Base-by-base conservation (phyloP, 2,329 filamentous ascomycete species). In the Aspergillus sp. region DNA sequence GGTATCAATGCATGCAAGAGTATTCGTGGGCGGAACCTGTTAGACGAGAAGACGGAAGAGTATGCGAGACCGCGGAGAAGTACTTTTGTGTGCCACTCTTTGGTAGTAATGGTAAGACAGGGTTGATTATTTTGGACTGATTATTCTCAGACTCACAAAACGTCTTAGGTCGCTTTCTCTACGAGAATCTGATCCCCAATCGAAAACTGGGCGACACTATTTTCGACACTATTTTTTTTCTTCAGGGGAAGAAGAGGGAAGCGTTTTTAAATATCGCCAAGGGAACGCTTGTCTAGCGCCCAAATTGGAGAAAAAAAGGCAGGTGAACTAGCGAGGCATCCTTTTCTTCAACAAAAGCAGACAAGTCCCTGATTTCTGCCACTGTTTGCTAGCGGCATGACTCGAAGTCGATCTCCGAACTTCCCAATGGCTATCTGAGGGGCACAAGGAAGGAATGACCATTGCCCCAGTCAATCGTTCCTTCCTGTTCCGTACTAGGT, bases 41-140 rank as follows among this genome's bases (percentile, higher is more conserved):
- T 54, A 66, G 62, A 68, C 62, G 67, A 64, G 68, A 71, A 68
- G 70, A 72, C 25, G 65, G 62, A 45, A 72, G 54, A 59, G 34
- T 74, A 63, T 79, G 72, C 60, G 31, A 71, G 58, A 78, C 66
- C 1, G 68, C 72, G 53, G 67, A 72, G 51, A 68, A 76, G 62
- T 79, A 74, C 60, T 78, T 74, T 48, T 61, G 67, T 62, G 74
- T 76, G 57, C 75, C 72, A 54, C 77, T 79, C 57, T 78, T 79
- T 70, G 68, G 75, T 46, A 55, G 65, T 45, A 62, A 75, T 59
- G 69, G 71, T 76, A 72, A 67, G 60, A 53, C 43, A 52, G 13
- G 23, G 9, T 47, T 66, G 57, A 49, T 52, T 61, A 58, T 67
- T 57, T 66, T 5, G 23, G 63, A 63, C 4, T 3, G 55, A 64